Base-by-base conservation (phyloP, 345 rosid genomes). In the Excoecaria agallocha region DNA sequence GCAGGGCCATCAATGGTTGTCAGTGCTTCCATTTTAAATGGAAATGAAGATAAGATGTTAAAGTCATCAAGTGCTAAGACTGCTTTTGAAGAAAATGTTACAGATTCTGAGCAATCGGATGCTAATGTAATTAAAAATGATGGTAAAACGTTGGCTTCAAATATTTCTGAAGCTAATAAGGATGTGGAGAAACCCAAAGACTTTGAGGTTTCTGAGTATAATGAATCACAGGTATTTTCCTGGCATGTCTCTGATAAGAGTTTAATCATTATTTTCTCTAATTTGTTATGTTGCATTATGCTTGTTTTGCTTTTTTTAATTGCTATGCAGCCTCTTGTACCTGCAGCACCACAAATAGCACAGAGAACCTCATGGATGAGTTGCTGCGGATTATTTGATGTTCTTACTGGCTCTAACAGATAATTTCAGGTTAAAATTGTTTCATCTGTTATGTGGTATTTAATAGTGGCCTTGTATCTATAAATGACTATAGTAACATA, bases 311-410 rank as follows among this genome's bases (percentile, higher is more conserved):
- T 54, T 61, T 73, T 12, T 22, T 66, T 41, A 71, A 71, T 75
- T 79, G 50, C 35, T 60, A 30, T 75, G 77, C 89, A 92, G 99
- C 87, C 86, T 76, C 79, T 75, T 19, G 66, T 81, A 71, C 73
- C 75, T 65, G 46, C 84, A 52, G 82, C 84, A 69, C 88, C 89
- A 74, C 87, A 76, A 57, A 64, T 79, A 72, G 81, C 77, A 39
- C 78, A 85, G 81, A 88, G 88, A 79, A 86, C 91, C 43, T 89
- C 88, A 16, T 87, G 87, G 86, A 74, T 88, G 57, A 82, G 85
- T 83, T 94, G 97, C 73, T 94, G 98, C 45, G 98, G 98, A 77
- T 80, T 94, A 86, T 84, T 92, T 81, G 97, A 94, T 77, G 82
- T 77, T 72, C 54, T 83, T 55, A 63, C 86, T 25, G 90, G 89